phyloP scores from a whole-genome alignment of 352 stramenopile species.

The Phytophthora megakarya region DNA sequence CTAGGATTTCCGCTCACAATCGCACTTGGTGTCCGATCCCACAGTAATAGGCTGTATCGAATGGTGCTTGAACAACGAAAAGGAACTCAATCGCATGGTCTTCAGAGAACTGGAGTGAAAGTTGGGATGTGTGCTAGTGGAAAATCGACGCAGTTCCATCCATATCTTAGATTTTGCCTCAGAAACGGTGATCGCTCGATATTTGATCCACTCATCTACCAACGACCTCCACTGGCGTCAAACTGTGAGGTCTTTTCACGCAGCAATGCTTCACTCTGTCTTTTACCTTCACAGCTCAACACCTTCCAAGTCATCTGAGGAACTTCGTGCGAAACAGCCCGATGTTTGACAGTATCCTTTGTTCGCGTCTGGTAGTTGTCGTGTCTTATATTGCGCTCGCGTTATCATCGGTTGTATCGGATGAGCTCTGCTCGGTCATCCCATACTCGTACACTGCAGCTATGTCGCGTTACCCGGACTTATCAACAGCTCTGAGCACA shows the following conservation, averaged over 20 bases:
- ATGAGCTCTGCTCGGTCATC: conserved; percentile 52
- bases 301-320: background rate
- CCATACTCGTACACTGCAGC: conserved; percentile 49
- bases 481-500: conserved; percentile 47
- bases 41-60: conserved; percentile 10
- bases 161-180: background rate
- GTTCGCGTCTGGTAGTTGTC: conserved; percentile 8
- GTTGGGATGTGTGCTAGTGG: conserved; percentile 16
- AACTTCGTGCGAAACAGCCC: background rate
- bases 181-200: conserved; percentile 18
- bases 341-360: conserved; percentile 21
- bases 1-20: conserved; percentile 18
- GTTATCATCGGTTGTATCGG: conserved; percentile 10
- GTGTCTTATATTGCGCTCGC: conserved; percentile 15
- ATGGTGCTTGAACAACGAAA: conserved; percentile 28
- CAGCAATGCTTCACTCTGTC: conserved; percentile 19
- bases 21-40: conserved; percentile 23
- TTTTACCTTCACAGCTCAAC: conserved; percentile 24
- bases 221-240: background rate
- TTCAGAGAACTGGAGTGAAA: conserved; percentile 1
- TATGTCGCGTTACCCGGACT: conserved; percentile 44
- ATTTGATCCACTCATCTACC: conserved; percentile 13
- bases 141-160: conserved; percentile 4
- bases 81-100: conserved; percentile 13
- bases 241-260: background rate